Percentiles rank a stretch among this genome's conserved stretches.
Evolutionary conservation across 106 monocot genomes (phyloP).

Genomic region (Xerophyta viscosa): DNA sequence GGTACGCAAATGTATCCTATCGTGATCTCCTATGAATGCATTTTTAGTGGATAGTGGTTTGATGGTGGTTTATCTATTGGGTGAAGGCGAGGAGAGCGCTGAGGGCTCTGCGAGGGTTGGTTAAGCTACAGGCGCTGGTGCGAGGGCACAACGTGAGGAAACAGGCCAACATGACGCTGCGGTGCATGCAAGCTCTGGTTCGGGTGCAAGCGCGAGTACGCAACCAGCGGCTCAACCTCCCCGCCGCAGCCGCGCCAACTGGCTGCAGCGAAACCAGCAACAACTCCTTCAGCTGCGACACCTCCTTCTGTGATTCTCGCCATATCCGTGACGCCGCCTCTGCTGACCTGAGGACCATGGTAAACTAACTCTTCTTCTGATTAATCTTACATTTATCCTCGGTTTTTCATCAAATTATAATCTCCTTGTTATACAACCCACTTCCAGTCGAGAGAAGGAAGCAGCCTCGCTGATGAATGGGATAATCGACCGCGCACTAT

Average conservation of each 20-base stretch:
- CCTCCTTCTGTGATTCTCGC: conserved; percentile 47
- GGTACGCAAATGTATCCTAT: conserved; percentile 12
- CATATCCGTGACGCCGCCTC: conserved; percentile 33
- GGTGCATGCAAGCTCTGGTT: conserved; percentile 96
- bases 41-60: no score
- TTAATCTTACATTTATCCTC: background rate
- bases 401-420: background rate
- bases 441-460: conserved; percentile 75
- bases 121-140: conserved; percentile 93
- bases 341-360: conserved; percentile 50
- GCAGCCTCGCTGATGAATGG: conserved; percentile 43
- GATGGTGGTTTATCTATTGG: conserved; percentile 3
- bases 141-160: conserved; percentile 91
- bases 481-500: conserved; percentile 49
- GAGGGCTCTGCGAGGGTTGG: conserved; percentile 76
- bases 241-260: conserved; percentile 13
- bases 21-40: background rate
- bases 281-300: conserved; percentile 69
- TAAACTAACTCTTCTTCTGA: no score
- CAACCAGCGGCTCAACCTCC: conserved; percentile 66
- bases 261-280: conserved; percentile 25
- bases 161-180: conserved; percentile 90
- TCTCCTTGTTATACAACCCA: background rate
- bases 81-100: conserved; percentile 89
- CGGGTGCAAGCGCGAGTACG: conserved; percentile 76